Percentiles rank a stretch among this genome's conserved stretches.
These are phyloP conservation scores for Rhododendron vialii DNA, from an alignment of 148 eudicot genomes.

Conservation along the genomic window DNA sequence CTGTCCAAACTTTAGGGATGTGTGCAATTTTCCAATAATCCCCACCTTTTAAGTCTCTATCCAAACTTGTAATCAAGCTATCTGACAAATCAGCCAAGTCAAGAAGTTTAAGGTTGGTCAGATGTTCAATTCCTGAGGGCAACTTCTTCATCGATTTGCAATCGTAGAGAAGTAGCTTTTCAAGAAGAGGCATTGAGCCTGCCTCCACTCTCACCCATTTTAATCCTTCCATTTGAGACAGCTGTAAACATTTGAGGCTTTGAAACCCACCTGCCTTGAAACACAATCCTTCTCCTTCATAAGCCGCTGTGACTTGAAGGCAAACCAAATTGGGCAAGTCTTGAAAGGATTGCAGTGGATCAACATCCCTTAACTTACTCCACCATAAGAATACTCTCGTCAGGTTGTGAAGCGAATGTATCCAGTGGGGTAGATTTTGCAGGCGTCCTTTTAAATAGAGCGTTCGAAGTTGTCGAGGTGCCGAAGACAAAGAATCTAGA, in stretches of 20 bases:
- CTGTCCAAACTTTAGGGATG: accelerated
- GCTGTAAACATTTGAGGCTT: not conserved
- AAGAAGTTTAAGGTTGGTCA: not conserved
- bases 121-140: constrained; percentile 10
- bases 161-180: accelerated
- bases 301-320: not conserved
- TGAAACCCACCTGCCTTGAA: constrained; percentile 21
- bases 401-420: not conserved
- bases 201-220: not conserved
- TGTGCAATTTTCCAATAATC: not conserved
- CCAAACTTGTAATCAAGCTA: not conserved
- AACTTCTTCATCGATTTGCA: not conserved
- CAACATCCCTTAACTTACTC: constrained; percentile 3
- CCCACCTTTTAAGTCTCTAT: not conserved
- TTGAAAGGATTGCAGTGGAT: constrained; percentile 16
- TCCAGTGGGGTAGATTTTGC: not conserved
- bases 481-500: too few species aligned
- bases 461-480: not conserved
- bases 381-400: not conserved
- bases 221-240: not conserved
- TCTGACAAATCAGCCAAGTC: not conserved
- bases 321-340: constrained; percentile 17
- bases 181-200: not conserved
- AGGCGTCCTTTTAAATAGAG: not conserved
- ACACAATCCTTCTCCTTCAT: constrained; percentile 12